phyloP scores from a whole-genome alignment of 495 filamentous ascomycete genomes.

The Hypoxylon fragiforme region DNA sequence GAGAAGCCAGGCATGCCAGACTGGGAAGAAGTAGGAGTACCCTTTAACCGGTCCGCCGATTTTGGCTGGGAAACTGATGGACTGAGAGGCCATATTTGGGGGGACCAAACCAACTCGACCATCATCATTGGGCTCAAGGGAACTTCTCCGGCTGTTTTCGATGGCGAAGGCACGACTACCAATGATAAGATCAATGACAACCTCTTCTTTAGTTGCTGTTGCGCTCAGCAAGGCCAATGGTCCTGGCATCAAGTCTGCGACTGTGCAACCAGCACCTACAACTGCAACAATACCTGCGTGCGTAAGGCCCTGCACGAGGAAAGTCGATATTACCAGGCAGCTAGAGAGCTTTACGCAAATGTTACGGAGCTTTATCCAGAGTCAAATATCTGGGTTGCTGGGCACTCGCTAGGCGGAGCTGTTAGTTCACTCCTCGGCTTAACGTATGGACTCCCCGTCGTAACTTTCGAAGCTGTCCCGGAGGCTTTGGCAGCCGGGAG shows the following conservation, averaged over 20 bases:
- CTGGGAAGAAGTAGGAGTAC: conserved; percentile 80
- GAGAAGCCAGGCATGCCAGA: conserved; percentile 67
- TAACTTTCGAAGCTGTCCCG: conserved; percentile 88
- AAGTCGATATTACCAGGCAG: conserved; percentile 87
- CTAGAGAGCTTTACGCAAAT: conserved; percentile 85
- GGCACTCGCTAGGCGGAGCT: conserved; percentile 89
- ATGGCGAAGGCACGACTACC: conserved; percentile 91
- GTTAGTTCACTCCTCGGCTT: conserved; percentile 83
- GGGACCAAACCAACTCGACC: conserved; percentile 80
- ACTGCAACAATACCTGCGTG: conserved; percentile 90
- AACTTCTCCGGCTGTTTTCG: conserved; percentile 86
- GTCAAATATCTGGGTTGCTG: conserved; percentile 82
- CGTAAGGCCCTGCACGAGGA: conserved; percentile 72
- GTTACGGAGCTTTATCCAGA: conserved; percentile 86
- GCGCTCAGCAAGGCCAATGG: conserved; percentile 85
- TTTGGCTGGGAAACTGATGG: conserved; percentile 95
- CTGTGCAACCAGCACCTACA: conserved; percentile 80
- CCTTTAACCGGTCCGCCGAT: conserved; percentile 76
- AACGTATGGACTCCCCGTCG: conserved; percentile 83
- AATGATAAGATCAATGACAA: conserved; percentile 99
- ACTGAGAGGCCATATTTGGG: conserved; percentile 88
- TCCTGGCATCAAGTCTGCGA: conserved; percentile 90
- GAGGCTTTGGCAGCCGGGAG: conserved; percentile 86
- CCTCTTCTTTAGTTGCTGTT: conserved; percentile 96
- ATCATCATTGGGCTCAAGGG: conserved; percentile 92